phyloP scores from a whole-genome alignment of 225 moss, liverwort and hornwort species.

The Antitrichia curtipendula region DNA sequence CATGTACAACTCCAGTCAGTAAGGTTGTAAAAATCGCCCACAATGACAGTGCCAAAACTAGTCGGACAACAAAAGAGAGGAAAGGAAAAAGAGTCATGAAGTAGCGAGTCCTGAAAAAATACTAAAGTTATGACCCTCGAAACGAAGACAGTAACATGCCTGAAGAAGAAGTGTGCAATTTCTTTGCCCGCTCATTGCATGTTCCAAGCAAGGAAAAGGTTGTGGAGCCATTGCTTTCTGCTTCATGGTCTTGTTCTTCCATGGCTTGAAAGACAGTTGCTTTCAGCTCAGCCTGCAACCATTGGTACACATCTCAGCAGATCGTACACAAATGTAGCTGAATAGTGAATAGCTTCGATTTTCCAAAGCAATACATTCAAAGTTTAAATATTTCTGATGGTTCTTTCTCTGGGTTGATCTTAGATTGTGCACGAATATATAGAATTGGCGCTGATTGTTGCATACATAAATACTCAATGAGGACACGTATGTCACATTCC shows the following conservation, averaged over 20 bases:
- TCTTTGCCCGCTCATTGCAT: conserved; percentile 88
- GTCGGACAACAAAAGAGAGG: neutral
- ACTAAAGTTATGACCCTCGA: neutral
- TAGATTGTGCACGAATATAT: neutral
- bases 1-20: neutral
- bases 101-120: neutral
- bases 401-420: neutral
- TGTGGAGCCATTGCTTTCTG: conserved; percentile 67
- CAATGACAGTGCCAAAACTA: neutral
- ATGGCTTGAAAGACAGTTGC: conserved; percentile 99
- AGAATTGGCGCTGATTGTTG: neutral
- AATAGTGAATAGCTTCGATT: neutral
- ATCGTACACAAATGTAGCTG: neutral
- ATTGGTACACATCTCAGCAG: neutral
- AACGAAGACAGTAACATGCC: conserved; percentile 20
- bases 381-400: neutral
- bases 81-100: neutral
- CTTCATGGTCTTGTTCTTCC: conserved; percentile 89
- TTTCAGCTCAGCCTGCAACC: conserved; percentile 74
- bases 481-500: neutral
- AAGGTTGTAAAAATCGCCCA: neutral
- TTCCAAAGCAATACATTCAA: neutral
- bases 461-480: neutral
- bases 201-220: conserved; percentile 79
- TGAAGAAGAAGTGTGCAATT: conserved; percentile 74